Evolutionary conservation across 2,329 filamentous ascomycete genomes (phyloP).

Genomic region (Amesomyces nigricolor): DNA sequence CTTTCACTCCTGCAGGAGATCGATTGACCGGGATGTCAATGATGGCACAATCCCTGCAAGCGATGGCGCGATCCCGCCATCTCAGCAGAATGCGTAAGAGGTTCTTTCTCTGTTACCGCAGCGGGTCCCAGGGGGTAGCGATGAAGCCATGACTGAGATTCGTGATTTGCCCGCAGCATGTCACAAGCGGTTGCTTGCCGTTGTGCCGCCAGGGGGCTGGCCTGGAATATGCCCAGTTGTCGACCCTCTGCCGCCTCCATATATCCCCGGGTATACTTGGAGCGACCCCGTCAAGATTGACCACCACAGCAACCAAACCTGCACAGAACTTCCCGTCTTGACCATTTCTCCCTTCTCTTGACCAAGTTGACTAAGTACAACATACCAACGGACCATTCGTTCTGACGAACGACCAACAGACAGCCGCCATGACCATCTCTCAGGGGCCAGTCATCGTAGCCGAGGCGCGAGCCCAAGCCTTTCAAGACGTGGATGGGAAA

Average conservation of each 20-base stretch:
- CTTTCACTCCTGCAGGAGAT: background rate
- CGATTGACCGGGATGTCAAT: slow-evolving; percentile 1
- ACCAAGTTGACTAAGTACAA: background rate
- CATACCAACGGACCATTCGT: background rate
- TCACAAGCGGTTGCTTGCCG: slow-evolving; percentile 17
- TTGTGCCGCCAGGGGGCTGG: background rate
- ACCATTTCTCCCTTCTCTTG: background rate
- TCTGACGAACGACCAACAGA: background rate
- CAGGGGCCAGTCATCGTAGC: slow-evolving; percentile 15
- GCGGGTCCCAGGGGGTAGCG: background rate
- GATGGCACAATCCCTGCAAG: slow-evolving; percentile 27
- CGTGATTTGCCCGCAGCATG: slow-evolving; percentile 22
- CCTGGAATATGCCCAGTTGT: background rate
- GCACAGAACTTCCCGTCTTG: background rate
- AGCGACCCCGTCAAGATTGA: background rate
- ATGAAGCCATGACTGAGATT: slow-evolving; percentile 10
- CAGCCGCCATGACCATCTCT: slow-evolving; percentile 15
- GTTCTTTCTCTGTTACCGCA: background rate
- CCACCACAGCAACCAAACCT: background rate
- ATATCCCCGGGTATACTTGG: background rate
- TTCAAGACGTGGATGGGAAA: slow-evolving; percentile 21
- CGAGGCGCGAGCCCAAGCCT: slow-evolving; percentile 1
- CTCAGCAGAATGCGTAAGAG: slow-evolving; percentile 13
- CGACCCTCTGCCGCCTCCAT: background rate
- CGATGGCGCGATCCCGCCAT: slow-evolving; percentile 27